phyloP scores from a whole-genome alignment of 108 stramenopile genomes.

The Cyclotella sp. region DNA sequence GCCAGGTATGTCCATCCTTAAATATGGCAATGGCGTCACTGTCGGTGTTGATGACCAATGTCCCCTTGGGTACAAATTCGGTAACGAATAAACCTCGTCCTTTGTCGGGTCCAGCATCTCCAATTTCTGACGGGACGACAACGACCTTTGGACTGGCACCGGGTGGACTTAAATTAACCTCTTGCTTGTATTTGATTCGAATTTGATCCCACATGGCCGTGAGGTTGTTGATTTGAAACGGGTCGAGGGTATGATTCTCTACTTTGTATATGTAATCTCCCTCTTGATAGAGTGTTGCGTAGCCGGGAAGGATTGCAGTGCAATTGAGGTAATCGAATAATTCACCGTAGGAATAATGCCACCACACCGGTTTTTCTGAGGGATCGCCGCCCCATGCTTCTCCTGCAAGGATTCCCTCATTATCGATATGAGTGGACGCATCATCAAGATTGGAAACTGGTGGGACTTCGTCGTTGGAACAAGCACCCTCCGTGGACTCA shows the following conservation, averaged over 20 bases:
- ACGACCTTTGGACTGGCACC: conserved; percentile 15
- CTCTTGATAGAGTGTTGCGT: conserved; percentile 5
- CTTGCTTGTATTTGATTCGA: conserved; percentile 31
- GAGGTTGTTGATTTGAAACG: conserved; percentile 7
- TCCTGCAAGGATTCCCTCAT: neutral
- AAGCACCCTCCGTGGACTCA: conserved; percentile 6
- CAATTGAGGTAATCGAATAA: conserved; percentile 41
- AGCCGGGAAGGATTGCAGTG: conserved; percentile 23
- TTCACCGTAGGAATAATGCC: conserved; percentile 40
- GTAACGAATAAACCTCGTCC: conserved; percentile 44
- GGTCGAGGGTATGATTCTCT: conserved; percentile 6
- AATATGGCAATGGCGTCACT: conserved; percentile 36
- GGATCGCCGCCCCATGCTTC: conserved; percentile 15
- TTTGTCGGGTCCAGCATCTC: conserved; percentile 38
- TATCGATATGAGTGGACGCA: neutral
- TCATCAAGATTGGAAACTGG: neutral
- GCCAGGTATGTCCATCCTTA: conserved; percentile 47
- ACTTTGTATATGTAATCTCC: conserved; percentile 12
- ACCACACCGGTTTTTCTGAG: conserved; percentile 33
- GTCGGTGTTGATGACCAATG: conserved; percentile 36
- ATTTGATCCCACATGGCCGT: conserved; percentile 20
- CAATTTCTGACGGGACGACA: conserved; percentile 31
- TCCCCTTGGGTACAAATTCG: conserved; percentile 24
- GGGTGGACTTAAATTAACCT: conserved; percentile 37
- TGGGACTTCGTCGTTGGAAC: neutral